Evolutionary conservation across 1,284 basidiomycete genomes (phyloP).

Genomic region (Grifola frondosa): DNA sequence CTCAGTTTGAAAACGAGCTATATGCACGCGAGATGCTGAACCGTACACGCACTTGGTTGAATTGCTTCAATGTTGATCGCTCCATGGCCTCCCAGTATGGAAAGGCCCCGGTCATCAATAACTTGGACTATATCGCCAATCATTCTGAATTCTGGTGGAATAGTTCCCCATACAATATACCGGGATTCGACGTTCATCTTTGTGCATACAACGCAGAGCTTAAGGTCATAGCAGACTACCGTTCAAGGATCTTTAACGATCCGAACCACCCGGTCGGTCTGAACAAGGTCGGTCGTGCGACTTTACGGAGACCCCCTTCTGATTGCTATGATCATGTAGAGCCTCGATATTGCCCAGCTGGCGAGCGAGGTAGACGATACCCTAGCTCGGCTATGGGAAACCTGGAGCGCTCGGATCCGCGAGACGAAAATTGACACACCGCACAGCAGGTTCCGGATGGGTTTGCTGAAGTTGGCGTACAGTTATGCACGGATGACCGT

Average conservation of each 20-base stretch:
- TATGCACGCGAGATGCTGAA: slow-evolving; percentile 83
- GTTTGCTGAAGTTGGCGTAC: slow-evolving; percentile 62
- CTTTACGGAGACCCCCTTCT: neutral
- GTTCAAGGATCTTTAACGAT: slow-evolving; percentile 65
- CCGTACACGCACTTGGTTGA: slow-evolving; percentile 84
- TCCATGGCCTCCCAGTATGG: slow-evolving; percentile 83
- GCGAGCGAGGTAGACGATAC: slow-evolving; percentile 67
- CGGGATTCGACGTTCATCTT: slow-evolving; percentile 73
- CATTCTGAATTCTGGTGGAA: slow-evolving; percentile 77
- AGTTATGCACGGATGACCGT: slow-evolving; percentile 69
- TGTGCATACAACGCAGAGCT: slow-evolving; percentile 74
- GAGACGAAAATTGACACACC: slow-evolving; percentile 51
- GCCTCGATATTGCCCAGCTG: slow-evolving; percentile 60
- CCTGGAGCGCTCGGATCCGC: slow-evolving; percentile 52
- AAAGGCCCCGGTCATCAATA: slow-evolving; percentile 72
- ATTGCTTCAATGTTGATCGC: slow-evolving; percentile 83
- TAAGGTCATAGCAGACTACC: slow-evolving; percentile 60
- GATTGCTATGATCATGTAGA: slow-evolving; percentile 35
- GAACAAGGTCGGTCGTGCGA: slow-evolving; percentile 53
- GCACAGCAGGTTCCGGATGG: slow-evolving; percentile 60
- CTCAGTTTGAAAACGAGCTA: slow-evolving; percentile 65
- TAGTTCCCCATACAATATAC: slow-evolving; percentile 63
- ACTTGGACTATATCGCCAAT: slow-evolving; percentile 72
- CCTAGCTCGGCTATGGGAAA: slow-evolving; percentile 48
- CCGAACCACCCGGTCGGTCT: slow-evolving; percentile 71